A percentile compares a stretch with the other conserved stretches of the same genome.
These are phyloP conservation scores for Staphylotrichum longicolle DNA, from an alignment of 495 filamentous ascomycete species.

Conservation along the genomic window DNA sequence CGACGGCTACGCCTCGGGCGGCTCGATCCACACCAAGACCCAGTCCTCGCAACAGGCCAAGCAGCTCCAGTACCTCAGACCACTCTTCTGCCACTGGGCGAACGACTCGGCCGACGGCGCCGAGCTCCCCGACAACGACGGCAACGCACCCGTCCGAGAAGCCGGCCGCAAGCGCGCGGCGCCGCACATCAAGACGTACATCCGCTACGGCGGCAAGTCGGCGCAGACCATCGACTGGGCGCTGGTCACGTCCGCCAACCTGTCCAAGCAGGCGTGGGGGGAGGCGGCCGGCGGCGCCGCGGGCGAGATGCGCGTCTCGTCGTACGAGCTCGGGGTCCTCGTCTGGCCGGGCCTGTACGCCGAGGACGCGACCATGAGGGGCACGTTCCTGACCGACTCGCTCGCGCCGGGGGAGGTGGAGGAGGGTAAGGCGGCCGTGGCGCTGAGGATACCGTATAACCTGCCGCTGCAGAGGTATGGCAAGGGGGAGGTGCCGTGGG, in stretches of 20 bases:
- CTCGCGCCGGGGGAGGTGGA: constrained; percentile 33
- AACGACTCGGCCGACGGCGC: constrained; percentile 45
- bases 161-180: constrained; percentile 72
- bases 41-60: constrained; percentile 65
- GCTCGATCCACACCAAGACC: constrained; percentile 78
- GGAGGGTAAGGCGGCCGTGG: constrained; percentile 46
- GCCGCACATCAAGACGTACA: constrained; percentile 90
- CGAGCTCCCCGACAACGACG: not conserved
- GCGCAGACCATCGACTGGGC: constrained; percentile 71
- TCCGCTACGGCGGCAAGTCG: constrained; percentile 59
- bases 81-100: constrained; percentile 71
- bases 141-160: constrained; percentile 21
- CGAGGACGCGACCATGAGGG: constrained; percentile 59
- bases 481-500: constrained; percentile 70
- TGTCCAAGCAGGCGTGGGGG: constrained; percentile 93
- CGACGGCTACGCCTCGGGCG: constrained; percentile 74
- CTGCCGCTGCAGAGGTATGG: constrained; percentile 69
- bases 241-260: constrained; percentile 78
- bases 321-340: constrained; percentile 83
- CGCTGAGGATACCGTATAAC: constrained; percentile 80
- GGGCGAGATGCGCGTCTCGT: constrained; percentile 67
- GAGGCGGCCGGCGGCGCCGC: constrained; percentile 46
- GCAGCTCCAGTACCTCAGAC: constrained; percentile 71
- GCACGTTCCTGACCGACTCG: constrained; percentile 61
- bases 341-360: constrained; percentile 74